These are phyloP conservation scores for Ganoderma resinaceum DNA, from an alignment of 1,284 basidiomycete genomes.

Conservation along the genomic window DNA sequence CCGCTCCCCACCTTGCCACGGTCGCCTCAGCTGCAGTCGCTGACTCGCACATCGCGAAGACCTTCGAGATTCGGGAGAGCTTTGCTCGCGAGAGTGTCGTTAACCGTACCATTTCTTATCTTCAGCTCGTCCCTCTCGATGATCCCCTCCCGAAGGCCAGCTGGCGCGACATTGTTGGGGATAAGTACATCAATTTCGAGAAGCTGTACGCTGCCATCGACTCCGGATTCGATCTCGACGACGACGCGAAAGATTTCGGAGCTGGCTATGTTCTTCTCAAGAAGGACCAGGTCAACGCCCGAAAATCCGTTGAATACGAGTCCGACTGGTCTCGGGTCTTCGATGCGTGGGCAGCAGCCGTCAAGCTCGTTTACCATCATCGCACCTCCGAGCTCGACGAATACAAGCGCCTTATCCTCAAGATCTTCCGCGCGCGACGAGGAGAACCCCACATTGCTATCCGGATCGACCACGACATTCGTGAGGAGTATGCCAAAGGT, in stretches of 20 bases:
- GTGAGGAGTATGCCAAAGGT: not conserved
- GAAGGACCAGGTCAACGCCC: not conserved
- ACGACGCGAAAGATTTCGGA: not conserved
- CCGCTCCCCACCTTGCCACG: not conserved
- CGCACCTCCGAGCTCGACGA: not conserved
- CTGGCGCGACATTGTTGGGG: not conserved
- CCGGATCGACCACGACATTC: not conserved
- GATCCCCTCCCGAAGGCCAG: not conserved
- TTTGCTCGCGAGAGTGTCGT: not conserved
- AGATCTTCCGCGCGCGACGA: not conserved
- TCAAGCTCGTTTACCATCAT: not conserved
- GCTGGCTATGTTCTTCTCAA: not conserved
- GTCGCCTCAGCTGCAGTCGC: not conserved
- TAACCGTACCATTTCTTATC: not conserved
- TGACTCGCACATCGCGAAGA: not conserved
- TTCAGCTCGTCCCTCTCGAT: not conserved
- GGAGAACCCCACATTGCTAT: not conserved
- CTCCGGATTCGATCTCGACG: not conserved
- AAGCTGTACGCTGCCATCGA: not conserved
- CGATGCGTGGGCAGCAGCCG: not conserved
- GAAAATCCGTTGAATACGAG: not conserved
- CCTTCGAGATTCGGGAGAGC: not conserved
- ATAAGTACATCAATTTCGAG: not conserved
- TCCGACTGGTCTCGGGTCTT: not conserved
- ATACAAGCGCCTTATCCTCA: not conserved